Conservation (phyloP, 2,329 filamentous ascomycete species). For the Nemania diffusa region DNA sequence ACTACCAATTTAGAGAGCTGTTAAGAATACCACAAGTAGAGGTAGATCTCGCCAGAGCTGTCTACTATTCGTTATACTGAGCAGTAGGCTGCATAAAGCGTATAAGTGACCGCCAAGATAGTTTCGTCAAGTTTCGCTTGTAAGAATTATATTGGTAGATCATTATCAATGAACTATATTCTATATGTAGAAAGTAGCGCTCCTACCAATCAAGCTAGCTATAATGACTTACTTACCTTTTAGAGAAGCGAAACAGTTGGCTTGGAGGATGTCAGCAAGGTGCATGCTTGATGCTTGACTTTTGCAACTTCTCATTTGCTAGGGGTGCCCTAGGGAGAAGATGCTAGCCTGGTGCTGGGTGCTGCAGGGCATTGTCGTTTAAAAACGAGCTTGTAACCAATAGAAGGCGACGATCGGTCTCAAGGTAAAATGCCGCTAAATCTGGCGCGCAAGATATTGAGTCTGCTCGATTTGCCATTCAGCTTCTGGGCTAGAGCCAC, state of each 20-base stretch:
- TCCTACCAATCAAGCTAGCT: not conserved
- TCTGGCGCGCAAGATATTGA: slow-evolving; percentile 30
- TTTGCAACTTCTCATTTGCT: slow-evolving; percentile 8
- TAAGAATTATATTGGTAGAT: not conserved
- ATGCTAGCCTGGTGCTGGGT: slow-evolving; percentile 30
- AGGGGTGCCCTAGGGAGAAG: slow-evolving; percentile 24
- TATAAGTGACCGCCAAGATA: slow-evolving; percentile 14
- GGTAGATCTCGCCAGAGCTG: not conserved
- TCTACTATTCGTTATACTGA: slow-evolving; percentile 3
- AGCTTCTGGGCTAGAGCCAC: slow-evolving; percentile 4
- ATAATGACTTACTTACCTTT: no score
- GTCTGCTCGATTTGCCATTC: slow-evolving; percentile 31
- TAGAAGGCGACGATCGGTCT: slow-evolving; percentile 38
- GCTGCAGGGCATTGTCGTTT: slow-evolving; percentile 40
- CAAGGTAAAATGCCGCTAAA: slow-evolving; percentile 41
- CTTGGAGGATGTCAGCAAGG: slow-evolving; percentile 9
- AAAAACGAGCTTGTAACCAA: slow-evolving; percentile 36
- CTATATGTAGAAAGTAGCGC: not conserved
- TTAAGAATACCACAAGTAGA: not conserved
- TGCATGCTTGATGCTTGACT: slow-evolving; percentile 15
- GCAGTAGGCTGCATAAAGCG: slow-evolving; percentile 1
- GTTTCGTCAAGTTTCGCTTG: slow-evolving; percentile 33
- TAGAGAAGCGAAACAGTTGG: slow-evolving; percentile 12
- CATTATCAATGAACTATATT: not conserved
- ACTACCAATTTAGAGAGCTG: no score